Base-by-base conservation (phyloP, 2,329 filamentous ascomycete genomes). In the Onygena corvina region DNA sequence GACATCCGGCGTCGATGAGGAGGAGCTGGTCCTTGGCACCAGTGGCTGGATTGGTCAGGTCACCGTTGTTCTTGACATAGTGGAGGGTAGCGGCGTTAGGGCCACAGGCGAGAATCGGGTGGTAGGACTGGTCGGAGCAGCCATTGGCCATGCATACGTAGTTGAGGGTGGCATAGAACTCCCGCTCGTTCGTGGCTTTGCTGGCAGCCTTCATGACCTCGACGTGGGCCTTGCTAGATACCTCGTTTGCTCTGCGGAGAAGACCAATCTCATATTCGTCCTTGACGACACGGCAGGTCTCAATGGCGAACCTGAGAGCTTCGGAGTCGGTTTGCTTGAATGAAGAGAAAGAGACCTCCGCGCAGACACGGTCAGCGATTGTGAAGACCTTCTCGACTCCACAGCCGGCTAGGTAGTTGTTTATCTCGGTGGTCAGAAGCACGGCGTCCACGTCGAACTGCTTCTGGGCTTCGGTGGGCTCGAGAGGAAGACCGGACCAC, bases 401-500 rank as follows among this genome's bases (percentile, higher is more conserved):
- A 29, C 64, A 67, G 60, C 57, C 75, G 12, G 79, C 75, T 16
- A 89, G 74, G n/a, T 76, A 75, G n/a, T 79, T 70, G 64, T 92
- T 89, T 57, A 94, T 72, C 38, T 92, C 83, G 47, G 77, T 79
- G 7, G 81, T 83, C 53, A 80, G 80, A 51, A 77, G 76, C 54
- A 90, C 86, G 30, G 79, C 72, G 63, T 96, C 90, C 54, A 93
- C 79, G 56, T 94, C 86, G 69, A 86, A 96, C 55, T 77, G 76
- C 44, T 77, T 68, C 53, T 84, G 70, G 4, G 90, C 90, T 61
- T 95, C 84, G 35, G 84, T 76, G 29, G 76, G 69, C 30, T 81
- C 85, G 53, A 93, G 71, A 0, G 90, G 92, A 12, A 96, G 76
- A 9, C 92, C 92, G 23, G 84, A 85, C 90, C 90, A 98, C 61